Evolutionary conservation across 345 rosid species (phyloP), one percentile per base, ranked within the genome.

Genomic region (Eucalyptus decipiens): DNA sequence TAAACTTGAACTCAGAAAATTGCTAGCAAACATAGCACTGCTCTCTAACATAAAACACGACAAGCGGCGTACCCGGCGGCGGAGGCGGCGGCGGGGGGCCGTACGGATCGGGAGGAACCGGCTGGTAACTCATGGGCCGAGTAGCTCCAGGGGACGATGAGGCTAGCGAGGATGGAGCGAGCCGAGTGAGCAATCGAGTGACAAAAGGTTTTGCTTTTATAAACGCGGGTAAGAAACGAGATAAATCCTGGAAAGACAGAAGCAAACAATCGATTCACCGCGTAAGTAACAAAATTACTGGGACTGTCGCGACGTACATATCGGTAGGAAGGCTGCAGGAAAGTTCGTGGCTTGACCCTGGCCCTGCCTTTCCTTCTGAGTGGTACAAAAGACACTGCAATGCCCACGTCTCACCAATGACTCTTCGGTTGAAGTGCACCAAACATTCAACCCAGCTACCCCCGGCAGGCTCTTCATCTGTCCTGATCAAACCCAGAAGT

Each of bases 121-220:
- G 91, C 14, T 86, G 91, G 88, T 91, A 91, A 89, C 91, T 91
- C 93, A 91, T 91, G 43, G 90, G 88, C 67, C 3, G 9, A 30
- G 56, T 37, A 32, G 56, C 51, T 45, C 19, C 87, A 15, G 87
- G 37, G 37, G 54, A 50, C 87, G 23, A 50, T 23, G 24, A 85
- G 51, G 34, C 87, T 15, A 28, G 23, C 56, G 87, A 50, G 37
- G 40, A 7, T 28, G 13, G 8, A 32, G 87, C 15, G 40, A 85
- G 56, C 56, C n/a, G 56, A 85, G 21, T 9, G 56, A 50, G 87
- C 54, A 47, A 28, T 85, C 54, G 10, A 85, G 26, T 30, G 87
- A 21, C 21, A 6, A 85, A 40, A 50, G 40, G 24, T 16, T 45
- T 28, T 3, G 28, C 28, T 34, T 49, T 52, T 11, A 21, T 8